Conservation (phyloP, 495 filamentous ascomycete species). For the Physcia stellaris region DNA sequence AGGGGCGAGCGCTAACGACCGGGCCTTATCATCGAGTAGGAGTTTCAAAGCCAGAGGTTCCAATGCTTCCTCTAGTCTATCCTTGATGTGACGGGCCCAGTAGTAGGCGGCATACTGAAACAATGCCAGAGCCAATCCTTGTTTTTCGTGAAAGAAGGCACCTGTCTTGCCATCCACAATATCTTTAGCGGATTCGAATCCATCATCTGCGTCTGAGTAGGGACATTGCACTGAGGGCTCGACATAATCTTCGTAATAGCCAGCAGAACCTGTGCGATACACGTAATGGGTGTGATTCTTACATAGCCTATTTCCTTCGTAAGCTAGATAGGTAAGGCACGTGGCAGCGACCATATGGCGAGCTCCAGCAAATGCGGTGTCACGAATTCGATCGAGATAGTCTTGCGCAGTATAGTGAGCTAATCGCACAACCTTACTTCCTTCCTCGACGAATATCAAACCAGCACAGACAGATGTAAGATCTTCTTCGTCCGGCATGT, state of each 20-base stretch:
- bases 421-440: constrained; percentile 28
- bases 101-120: constrained; percentile 23
- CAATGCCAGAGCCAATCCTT: neutral
- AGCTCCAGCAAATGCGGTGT: neutral
- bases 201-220: no score
- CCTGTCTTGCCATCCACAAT: constrained; percentile 8
- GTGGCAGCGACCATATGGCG: neutral
- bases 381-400: constrained; percentile 20
- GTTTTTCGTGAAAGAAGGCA: constrained; percentile 13
- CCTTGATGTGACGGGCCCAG: constrained; percentile 29
- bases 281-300: no score
- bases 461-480: constrained; percentile 37
- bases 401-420: constrained; percentile 43
- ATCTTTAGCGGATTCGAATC: no score
- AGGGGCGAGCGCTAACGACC: neutral
- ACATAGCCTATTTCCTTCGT: neutral
- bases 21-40: neutral
- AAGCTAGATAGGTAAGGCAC: constrained; percentile 1
- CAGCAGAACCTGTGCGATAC: no score
- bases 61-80: constrained; percentile 1
- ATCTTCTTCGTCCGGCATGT: constrained; percentile 19
- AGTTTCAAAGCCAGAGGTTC: constrained; percentile 1
- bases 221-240: no score
- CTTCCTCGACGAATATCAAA: constrained; percentile 34
- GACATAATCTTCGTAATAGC: no score